Evolutionary conservation across 495 filamentous ascomycete genomes (phyloP).

Genomic region (Halenospora varia): DNA sequence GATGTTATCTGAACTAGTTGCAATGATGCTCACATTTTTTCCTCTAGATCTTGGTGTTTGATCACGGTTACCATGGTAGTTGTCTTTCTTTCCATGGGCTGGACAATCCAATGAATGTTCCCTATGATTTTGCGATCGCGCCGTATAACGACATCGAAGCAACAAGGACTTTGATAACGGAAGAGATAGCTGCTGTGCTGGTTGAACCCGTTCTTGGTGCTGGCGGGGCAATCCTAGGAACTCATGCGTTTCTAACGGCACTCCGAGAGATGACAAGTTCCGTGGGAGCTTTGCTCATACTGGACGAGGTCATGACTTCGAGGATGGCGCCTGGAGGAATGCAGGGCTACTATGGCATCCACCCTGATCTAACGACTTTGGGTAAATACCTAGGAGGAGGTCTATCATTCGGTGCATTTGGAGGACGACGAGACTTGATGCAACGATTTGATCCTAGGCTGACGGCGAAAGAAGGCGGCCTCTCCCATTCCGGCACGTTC

Average conservation of each 20-base stretch:
- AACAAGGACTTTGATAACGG: constrained; percentile 30
- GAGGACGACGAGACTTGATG: constrained; percentile 52
- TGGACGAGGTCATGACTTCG: constrained; percentile 64
- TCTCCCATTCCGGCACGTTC: too few relatives aligned
- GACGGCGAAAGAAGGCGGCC: too few relatives aligned
- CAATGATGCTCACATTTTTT: too few relatives aligned
- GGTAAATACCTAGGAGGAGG: constrained; percentile 63
- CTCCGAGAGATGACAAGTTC: constrained; percentile 29
- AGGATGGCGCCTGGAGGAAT: constrained; percentile 46
- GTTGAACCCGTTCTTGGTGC: constrained; percentile 56
- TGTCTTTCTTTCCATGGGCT: constrained; percentile 36
- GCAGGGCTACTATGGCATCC: constrained; percentile 34
- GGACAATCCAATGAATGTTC: constrained; percentile 23
- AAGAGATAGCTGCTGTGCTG: constrained; percentile 48
- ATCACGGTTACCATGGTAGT: constrained; percentile 48
- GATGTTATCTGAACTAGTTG: neutral
- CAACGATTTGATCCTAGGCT: too few relatives aligned
- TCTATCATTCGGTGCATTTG: constrained; percentile 57
- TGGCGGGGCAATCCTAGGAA: constrained; percentile 46
- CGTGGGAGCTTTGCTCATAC: constrained; percentile 46
- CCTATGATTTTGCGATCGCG: constrained; percentile 42
- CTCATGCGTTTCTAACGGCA: constrained; percentile 37
- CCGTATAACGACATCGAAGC: constrained; percentile 43
- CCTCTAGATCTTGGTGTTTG: neutral
- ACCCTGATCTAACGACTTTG: constrained; percentile 54